phyloP scores from a whole-genome alignment of 768 basidiomycete species.

The Crepidotus variabilis region DNA sequence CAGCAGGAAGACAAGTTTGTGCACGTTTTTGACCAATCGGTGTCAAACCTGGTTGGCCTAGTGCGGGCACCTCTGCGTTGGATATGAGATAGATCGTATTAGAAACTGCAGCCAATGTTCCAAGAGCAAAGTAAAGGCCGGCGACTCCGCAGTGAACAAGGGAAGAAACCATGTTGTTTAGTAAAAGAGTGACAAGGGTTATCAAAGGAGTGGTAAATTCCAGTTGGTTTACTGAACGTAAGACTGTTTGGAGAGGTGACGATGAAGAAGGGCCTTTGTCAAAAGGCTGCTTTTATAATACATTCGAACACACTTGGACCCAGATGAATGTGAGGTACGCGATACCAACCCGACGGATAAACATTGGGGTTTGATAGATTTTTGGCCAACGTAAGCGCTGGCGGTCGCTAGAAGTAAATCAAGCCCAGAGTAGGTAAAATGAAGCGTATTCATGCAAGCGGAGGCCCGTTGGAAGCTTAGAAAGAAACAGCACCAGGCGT shows the following conservation, averaged over 20 bases:
- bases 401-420: background rate
- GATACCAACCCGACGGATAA: no score
- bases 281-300: no score
- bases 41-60: constrained; percentile 17
- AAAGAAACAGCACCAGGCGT: background rate
- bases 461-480: background rate
- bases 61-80: constrained; percentile 19
- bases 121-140: background rate
- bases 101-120: constrained; percentile 8
- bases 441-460: background rate
- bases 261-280: no score
- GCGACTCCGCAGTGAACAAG: background rate
- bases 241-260: background rate
- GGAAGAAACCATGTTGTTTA: background rate
- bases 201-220: background rate
- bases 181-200: background rate
- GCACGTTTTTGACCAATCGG: constrained; percentile 18
- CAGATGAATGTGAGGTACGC: no score
- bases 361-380: no score
- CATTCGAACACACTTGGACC: no score
- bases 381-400: background rate
- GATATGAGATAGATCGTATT: constrained; percentile 21
- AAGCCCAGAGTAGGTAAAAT: background rate
- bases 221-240: background rate
- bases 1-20: constrained; percentile 18